Conservation (phyloP, 495 filamentous ascomycete species). For the Delitschia confertaspora region DNA sequence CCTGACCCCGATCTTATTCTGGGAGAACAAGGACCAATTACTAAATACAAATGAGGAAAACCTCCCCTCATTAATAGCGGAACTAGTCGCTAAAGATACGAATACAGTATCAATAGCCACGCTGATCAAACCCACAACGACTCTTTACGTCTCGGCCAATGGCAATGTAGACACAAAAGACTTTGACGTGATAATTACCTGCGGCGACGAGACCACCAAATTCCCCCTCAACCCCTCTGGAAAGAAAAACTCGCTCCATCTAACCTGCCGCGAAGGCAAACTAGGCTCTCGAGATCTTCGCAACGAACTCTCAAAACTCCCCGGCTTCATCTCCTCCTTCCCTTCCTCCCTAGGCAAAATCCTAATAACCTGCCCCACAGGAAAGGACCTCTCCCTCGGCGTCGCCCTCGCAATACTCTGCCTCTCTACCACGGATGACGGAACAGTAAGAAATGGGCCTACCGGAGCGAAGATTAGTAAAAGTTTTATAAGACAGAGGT, state of each 20-base stretch:
- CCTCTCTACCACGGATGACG: conserved; percentile 50
- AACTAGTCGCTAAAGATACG: conserved; percentile 37
- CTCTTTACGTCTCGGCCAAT: conserved; percentile 28
- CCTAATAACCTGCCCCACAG: conserved; percentile 52
- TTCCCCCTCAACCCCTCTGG: conserved; percentile 3
- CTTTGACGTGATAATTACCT: conserved; percentile 34
- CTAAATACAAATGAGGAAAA: conserved; percentile 53
- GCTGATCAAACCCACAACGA: conserved; percentile 30
- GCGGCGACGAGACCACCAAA: conserved; percentile 14
- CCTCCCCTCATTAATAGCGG: conserved; percentile 53
- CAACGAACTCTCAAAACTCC: conserved; percentile 50
- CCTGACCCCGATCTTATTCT: conserved; percentile 69
- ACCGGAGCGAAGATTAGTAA: conserved; percentile 50
- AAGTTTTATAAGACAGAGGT: conserved; percentile 59
- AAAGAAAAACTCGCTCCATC: conserved; percentile 46
- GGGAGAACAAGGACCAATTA: conserved; percentile 52
- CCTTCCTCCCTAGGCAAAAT: conserved; percentile 31
- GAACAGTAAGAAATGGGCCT: conserved; percentile 26
- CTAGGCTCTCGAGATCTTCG: conserved; percentile 67
- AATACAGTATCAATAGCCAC: conserved; percentile 18
- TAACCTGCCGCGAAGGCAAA: conserved; percentile 59
- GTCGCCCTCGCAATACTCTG: conserved; percentile 55
- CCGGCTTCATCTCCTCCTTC: conserved; percentile 37
- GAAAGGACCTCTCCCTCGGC: conserved; percentile 58
- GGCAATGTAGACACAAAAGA: conserved; percentile 14